Evolutionary conservation across 768 basidiomycete species (phyloP).

Genomic region (Boletales sp.): DNA sequence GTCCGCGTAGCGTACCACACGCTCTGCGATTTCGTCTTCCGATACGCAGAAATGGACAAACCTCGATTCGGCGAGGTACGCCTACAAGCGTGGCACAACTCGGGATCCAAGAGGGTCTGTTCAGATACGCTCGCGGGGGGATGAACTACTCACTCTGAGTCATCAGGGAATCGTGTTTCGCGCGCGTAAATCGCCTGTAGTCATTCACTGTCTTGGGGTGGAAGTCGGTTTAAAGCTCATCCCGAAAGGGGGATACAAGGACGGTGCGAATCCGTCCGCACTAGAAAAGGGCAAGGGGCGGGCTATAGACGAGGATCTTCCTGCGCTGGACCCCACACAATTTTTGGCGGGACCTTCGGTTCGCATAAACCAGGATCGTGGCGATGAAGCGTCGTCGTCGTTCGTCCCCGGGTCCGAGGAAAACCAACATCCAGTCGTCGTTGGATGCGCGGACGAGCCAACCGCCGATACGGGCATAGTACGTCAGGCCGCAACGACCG

Average conservation of each 20-base stretch:
- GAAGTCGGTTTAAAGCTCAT: conserved; percentile 20
- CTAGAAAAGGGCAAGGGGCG: too few species aligned
- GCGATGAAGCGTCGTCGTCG: too few species aligned
- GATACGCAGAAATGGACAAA: conserved; percentile 34
- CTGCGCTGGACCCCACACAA: too few species aligned
- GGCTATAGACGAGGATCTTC: too few species aligned
- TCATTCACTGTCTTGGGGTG: conserved; percentile 25
- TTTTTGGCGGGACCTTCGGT: too few species aligned
- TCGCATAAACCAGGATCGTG: too few species aligned
- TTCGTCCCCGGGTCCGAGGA: background rate
- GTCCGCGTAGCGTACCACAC: conserved; percentile 19
- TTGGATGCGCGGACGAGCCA: background rate
- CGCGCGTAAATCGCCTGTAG: conserved; percentile 18
- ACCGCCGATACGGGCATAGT: conserved; percentile 8
- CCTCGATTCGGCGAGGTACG: conserved; percentile 34
- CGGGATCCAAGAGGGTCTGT: conserved; percentile 37
- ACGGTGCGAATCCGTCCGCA: too few species aligned
- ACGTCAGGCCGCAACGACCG: background rate
- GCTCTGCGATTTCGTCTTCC: conserved; percentile 29
- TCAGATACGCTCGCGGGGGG: too few species aligned
- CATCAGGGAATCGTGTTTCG: conserved; percentile 22
- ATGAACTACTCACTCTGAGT: conserved; percentile 1
- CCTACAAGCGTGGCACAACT: conserved; percentile 40
- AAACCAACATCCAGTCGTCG: background rate
- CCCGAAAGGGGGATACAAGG: conserved; percentile 25